Conservation (phyloP, 2,329 filamentous ascomycete species). For the Ophiocordyceps camponoti-floridani region DNA sequence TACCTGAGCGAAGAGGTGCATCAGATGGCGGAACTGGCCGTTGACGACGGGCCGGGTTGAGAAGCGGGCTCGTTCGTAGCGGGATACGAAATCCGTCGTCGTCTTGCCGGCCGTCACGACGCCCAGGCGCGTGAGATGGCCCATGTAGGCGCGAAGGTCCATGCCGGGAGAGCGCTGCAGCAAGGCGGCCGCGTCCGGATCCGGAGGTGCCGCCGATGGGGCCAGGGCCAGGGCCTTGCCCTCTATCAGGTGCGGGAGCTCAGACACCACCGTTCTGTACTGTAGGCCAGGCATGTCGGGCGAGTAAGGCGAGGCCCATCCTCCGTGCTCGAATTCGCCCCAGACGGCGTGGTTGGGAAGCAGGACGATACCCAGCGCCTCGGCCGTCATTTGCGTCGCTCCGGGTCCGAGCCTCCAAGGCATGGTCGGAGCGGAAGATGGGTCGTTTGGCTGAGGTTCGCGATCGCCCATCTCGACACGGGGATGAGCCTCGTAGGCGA, state of each 20-base stretch:
- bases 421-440: not conserved
- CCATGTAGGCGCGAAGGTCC: constrained; percentile 64
- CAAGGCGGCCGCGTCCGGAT: constrained; percentile 49
- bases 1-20: constrained; percentile 70
- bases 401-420: constrained; percentile 8
- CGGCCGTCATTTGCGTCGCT: constrained; percentile 18
- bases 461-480: constrained; percentile 6
- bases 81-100: constrained; percentile 46
- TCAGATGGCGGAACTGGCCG: constrained; percentile 54
- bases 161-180: constrained; percentile 54
- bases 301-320: constrained; percentile 71
- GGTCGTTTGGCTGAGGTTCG: not conserved
- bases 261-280: constrained; percentile 62
- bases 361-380: constrained; percentile 27
- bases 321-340: constrained; percentile 71
- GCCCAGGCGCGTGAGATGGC: constrained; percentile 48
- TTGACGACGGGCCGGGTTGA: constrained; percentile 52
- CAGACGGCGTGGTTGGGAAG: constrained; percentile 39
- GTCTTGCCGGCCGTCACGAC: constrained; percentile 30
- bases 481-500: constrained; percentile 48
- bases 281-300: constrained; percentile 64
- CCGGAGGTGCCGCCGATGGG: constrained; percentile 42
- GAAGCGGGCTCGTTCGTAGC: constrained; percentile 78
- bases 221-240: constrained; percentile 81
- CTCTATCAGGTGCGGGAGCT: constrained; percentile 80